Conservation (phyloP, 2,329 filamentous ascomycete species). For the Diplodia mutila region DNA sequence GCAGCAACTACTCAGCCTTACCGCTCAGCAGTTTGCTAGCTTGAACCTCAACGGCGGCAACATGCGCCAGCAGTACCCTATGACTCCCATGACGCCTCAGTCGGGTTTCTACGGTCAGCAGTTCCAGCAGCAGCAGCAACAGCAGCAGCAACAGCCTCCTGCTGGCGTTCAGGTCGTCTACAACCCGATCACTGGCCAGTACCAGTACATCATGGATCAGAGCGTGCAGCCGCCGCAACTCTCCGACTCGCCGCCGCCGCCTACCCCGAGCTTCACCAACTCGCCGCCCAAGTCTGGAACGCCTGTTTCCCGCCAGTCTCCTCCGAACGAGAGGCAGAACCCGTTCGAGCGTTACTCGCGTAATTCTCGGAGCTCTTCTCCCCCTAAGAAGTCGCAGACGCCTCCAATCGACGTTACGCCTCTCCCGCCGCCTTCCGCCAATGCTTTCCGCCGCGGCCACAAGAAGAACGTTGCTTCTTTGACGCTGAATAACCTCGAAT, state of each 20-base stretch:
- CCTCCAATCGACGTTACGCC: constrained; percentile 71
- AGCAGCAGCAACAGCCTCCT: constrained; percentile 64
- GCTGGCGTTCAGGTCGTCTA: constrained; percentile 81
- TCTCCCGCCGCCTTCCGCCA: constrained; percentile 84
- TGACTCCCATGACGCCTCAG: constrained; percentile 58
- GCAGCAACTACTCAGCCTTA: constrained; percentile 85
- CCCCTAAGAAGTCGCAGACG: constrained; percentile 66
- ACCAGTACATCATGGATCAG: constrained; percentile 76
- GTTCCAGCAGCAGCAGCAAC: constrained; percentile 59
- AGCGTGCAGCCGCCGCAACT: constrained; percentile 38
- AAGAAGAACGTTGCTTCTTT: constrained; percentile 81
- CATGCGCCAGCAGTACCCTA: constrained; percentile 51
- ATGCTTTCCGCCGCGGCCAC: constrained; percentile 90
- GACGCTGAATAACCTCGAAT: constrained; percentile 61
- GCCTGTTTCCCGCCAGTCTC: constrained; percentile 75
- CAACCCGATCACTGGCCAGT: constrained; percentile 84
- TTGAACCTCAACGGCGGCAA: constrained; percentile 64
- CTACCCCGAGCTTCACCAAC: constrained; percentile 42
- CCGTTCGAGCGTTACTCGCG: constrained; percentile 43
- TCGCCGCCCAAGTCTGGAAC: constrained; percentile 46
- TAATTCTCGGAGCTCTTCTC: constrained; percentile 64
- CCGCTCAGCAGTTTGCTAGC: constrained; percentile 81
- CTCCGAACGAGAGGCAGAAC: constrained; percentile 64
- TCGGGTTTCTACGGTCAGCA: constrained; percentile 67
- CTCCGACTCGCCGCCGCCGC: constrained; percentile 55